These are phyloP conservation scores for Aspergillus sp. DNA, from an alignment of 2,329 filamentous ascomycete species.

Conservation along the genomic window DNA sequence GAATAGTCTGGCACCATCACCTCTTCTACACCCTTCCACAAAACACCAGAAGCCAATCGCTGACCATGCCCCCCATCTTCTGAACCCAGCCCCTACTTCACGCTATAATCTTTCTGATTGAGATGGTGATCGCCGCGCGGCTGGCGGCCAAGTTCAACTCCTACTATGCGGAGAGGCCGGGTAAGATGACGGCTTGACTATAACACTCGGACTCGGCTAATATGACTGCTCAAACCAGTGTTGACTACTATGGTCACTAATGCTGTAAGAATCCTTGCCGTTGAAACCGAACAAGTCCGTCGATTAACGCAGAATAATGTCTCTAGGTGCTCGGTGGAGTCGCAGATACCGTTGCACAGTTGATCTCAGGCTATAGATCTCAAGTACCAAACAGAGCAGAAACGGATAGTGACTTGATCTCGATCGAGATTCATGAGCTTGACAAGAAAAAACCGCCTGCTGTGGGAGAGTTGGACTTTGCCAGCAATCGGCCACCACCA, in stretches of 20 bases:
- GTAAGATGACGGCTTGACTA: constrained; percentile 42
- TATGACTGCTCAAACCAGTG: constrained; percentile 45
- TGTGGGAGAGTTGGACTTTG: constrained; percentile 59
- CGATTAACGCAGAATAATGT: constrained; percentile 8
- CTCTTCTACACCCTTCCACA: too few relatives aligned
- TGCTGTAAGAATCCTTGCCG: constrained; percentile 52
- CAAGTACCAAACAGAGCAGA: constrained; percentile 54
- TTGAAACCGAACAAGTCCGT: background rate
- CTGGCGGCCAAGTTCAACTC: constrained; percentile 82
- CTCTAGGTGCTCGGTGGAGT: constrained; percentile 74
- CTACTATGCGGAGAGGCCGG: constrained; percentile 85
- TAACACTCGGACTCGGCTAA: constrained; percentile 9
- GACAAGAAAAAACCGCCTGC: constrained; percentile 69
- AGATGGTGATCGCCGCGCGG: constrained; percentile 79
- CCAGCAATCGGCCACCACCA: constrained; percentile 60
- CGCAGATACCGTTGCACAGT: constrained; percentile 92
- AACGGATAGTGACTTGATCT: constrained; percentile 60
- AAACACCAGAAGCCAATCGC: background rate
- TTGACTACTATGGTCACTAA: constrained; percentile 99
- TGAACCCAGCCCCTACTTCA: constrained; percentile 72
- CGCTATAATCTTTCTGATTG: constrained; percentile 73
- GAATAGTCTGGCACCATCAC: background rate
- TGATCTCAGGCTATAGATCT: constrained; percentile 66
- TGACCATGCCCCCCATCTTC: constrained; percentile 5
- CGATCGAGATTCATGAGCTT: constrained; percentile 83